Evolutionary conservation across 176 grass and related monocot genomes (phyloP).

Genomic region (Neostapfia colusana): DNA sequence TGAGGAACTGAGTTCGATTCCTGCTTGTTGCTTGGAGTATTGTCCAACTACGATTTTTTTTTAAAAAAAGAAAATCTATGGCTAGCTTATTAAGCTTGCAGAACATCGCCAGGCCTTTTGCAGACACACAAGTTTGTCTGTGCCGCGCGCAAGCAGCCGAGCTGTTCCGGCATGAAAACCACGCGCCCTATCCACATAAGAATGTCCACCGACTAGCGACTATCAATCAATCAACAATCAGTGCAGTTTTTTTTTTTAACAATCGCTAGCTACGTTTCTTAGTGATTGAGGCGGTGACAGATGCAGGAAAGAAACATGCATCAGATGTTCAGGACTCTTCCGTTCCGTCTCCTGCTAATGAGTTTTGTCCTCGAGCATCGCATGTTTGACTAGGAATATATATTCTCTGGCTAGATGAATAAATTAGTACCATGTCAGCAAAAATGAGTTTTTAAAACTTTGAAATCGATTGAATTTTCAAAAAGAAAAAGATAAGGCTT

Average conservation of each 20-base stretch:
- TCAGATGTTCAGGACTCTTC: neutral
- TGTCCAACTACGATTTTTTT: neutral
- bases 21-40: neutral
- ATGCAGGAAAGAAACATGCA: constrained; percentile 32
- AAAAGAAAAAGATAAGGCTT: neutral
- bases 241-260: neutral
- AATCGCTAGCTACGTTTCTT: neutral
- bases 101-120: neutral
- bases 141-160: too few species aligned
- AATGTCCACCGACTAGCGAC: too few species aligned
- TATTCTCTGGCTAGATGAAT: neutral
- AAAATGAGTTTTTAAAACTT: too few species aligned
- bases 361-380: neutral
- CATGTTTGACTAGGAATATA: neutral
- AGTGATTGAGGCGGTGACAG: neutral
- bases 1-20: neutral
- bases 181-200: constrained; percentile 22
- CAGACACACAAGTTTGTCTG: neutral
- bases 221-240: neutral
- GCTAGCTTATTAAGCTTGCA: neutral
- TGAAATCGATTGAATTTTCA: too few species aligned
- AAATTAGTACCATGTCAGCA: constrained; percentile 36
- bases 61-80: too few species aligned
- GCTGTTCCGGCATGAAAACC: neutral
- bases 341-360: neutral